These are phyloP conservation scores for Phaeosphaeria sp. DNA, from an alignment of 2,329 filamentous ascomycete species.

Conservation along the genomic window DNA sequence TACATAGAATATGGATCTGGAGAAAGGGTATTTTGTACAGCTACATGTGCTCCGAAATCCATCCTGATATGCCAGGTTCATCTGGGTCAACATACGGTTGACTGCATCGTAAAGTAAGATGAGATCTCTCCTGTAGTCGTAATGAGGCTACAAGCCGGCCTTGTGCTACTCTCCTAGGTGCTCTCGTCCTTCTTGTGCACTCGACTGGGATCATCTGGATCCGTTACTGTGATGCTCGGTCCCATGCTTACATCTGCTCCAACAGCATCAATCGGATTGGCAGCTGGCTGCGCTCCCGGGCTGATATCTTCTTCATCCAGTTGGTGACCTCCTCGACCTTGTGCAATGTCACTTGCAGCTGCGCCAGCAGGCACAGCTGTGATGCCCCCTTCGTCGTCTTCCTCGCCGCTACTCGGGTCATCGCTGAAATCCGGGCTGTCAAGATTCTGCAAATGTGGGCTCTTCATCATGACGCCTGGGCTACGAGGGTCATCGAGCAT, in stretches of 20 bases:
- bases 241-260: not conserved
- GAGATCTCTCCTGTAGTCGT: too few relatives aligned
- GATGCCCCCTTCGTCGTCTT: constrained; percentile 36
- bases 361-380: constrained; percentile 9
- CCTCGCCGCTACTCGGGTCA: constrained; percentile 41
- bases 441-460: constrained; percentile 47
- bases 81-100: too few relatives aligned
- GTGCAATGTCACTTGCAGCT: constrained; percentile 8
- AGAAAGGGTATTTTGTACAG: not conserved
- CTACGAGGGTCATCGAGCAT: constrained; percentile 36
- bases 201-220: constrained; percentile 4
- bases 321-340: constrained; percentile 1
- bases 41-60: not conserved
- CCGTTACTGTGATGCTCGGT: constrained; percentile 5
- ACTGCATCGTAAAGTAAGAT: too few relatives aligned
- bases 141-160: too few relatives aligned
- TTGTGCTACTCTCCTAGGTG: constrained; percentile 3
- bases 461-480: constrained; percentile 49
- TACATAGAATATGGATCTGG: not conserved
- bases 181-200: constrained; percentile 3
- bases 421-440: constrained; percentile 49
- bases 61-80: too few relatives aligned
- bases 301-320: constrained; percentile 6
- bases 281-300: not conserved
- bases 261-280: constrained; percentile 6